These are phyloP conservation scores for Botrytis fragariae DNA, from an alignment of 2,329 filamentous ascomycete species.

Conservation along the genomic window DNA sequence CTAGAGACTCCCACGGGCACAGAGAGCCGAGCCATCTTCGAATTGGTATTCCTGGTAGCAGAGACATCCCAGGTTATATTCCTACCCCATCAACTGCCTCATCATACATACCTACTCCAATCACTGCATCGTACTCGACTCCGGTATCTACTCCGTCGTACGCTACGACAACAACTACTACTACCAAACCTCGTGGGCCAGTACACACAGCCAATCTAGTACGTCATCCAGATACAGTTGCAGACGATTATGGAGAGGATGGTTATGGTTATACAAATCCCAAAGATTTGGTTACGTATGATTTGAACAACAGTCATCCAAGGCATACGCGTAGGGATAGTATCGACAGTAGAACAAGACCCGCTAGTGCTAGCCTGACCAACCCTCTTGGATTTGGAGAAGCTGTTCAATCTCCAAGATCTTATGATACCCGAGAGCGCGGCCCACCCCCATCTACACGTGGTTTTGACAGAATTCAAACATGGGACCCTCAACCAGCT, in stretches of 20 bases:
- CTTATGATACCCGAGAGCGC: constrained; percentile 43
- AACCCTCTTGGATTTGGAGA: constrained; percentile 31
- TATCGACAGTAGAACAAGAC: constrained; percentile 44
- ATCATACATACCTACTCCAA: background rate
- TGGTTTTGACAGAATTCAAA: constrained; percentile 65
- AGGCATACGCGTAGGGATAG: constrained; percentile 52
- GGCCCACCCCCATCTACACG: constrained; percentile 66
- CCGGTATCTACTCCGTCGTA: constrained; percentile 23
- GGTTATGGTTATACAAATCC: constrained; percentile 64
- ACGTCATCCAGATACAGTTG: constrained; percentile 44
- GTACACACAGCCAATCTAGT: constrained; percentile 28
- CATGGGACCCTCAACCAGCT: constrained; percentile 46
- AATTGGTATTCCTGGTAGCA: constrained; percentile 28
- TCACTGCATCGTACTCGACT: background rate
- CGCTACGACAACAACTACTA: constrained; percentile 14
- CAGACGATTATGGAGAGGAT: constrained; percentile 55
- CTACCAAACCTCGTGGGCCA: constrained; percentile 28
- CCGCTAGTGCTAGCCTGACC: constrained; percentile 34
- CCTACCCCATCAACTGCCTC: constrained; percentile 1
- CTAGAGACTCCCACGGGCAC: constrained; percentile 22
- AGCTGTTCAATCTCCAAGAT: constrained; percentile 27
- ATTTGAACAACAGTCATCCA: constrained; percentile 51
- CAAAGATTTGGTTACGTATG: constrained; percentile 59
- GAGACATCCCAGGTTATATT: constrained; percentile 16
- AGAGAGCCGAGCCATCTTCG: constrained; percentile 28